phyloP scores from a whole-genome alignment of 495 filamentous ascomycete genomes.

The Durotheca rogersii region DNA sequence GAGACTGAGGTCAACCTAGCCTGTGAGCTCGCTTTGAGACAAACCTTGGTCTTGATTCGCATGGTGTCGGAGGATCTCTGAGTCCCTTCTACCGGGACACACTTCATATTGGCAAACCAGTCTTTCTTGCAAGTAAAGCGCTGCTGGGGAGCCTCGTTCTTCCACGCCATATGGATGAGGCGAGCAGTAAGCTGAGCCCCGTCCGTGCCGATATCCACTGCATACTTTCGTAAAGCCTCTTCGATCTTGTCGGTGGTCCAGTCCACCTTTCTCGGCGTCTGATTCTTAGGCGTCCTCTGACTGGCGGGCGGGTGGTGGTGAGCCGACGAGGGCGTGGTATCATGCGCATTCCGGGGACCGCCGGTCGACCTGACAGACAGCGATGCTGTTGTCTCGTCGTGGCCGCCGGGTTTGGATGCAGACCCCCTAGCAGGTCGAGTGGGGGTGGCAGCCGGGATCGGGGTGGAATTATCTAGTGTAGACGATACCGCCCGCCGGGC shows the following conservation, averaged over 20 bases:
- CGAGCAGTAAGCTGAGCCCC: constrained; percentile 40
- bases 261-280: constrained; percentile 39
- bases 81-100: constrained; percentile 18
- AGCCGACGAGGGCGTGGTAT: constrained; percentile 19
- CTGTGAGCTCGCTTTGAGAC: constrained; percentile 1
- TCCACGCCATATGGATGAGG: constrained; percentile 43
- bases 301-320: constrained; percentile 3
- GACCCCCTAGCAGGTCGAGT: constrained; percentile 4
- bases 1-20: not conserved
- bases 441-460: constrained; percentile 22
- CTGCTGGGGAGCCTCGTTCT: constrained; percentile 37
- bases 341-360: constrained; percentile 6
- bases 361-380: constrained; percentile 13
- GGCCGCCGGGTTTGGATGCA: constrained; percentile 8
- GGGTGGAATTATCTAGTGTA: constrained; percentile 5
- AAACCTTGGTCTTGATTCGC: constrained; percentile 45
- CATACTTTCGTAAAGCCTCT: constrained; percentile 29
- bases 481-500: constrained; percentile 14
- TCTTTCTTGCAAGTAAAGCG: constrained; percentile 41
- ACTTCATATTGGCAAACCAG: constrained; percentile 42
- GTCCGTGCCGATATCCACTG: constrained; percentile 37
- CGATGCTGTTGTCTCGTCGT: constrained; percentile 19
- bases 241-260: constrained; percentile 43
- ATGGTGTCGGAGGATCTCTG: constrained; percentile 34
- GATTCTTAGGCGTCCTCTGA: constrained; percentile 34